phyloP scores from a whole-genome alignment of 169 alveolate species.

The Toxoplasma gondii region DNA sequence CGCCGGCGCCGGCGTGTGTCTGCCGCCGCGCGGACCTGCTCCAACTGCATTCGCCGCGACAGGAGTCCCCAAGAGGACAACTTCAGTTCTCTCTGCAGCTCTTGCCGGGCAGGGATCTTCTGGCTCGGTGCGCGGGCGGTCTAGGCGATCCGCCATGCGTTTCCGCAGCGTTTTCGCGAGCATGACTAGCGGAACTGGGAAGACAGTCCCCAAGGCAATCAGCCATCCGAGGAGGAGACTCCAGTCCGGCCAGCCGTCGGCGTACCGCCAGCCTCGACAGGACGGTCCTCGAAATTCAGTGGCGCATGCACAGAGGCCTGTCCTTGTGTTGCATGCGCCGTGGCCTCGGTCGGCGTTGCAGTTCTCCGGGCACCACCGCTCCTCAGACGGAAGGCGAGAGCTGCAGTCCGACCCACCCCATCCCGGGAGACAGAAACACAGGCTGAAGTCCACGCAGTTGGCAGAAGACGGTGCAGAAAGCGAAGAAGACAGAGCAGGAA shows the following conservation, averaged over 20 bases:
- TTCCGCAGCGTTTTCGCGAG: background rate
- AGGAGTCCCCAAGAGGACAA: too few species aligned
- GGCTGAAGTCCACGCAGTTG: constrained; percentile 8
- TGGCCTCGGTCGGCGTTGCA: background rate
- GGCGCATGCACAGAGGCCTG: background rate
- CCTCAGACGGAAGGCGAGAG: background rate
- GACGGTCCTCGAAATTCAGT: background rate
- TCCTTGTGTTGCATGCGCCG: background rate
- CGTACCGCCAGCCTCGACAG: background rate
- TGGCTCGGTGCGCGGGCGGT: background rate
- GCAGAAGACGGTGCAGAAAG: background rate
- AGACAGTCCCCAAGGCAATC: background rate
- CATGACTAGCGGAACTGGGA: constrained; percentile 19
- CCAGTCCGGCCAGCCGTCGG: constrained; percentile 28
- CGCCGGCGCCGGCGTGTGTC: background rate
- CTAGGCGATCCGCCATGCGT: background rate
- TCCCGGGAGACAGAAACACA: background rate
- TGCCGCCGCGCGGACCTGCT: background rate
- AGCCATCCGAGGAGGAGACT: background rate
- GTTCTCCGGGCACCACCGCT: constrained; percentile 6
- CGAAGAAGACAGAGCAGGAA: background rate
- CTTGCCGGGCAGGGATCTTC: background rate
- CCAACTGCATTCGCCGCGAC: background rate
- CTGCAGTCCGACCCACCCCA: constrained; percentile 40
- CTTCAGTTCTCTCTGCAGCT: too few species aligned